These are phyloP conservation scores for Cercospora citrullina DNA, from an alignment of 2,329 filamentous ascomycete genomes.

Conservation along the genomic window DNA sequence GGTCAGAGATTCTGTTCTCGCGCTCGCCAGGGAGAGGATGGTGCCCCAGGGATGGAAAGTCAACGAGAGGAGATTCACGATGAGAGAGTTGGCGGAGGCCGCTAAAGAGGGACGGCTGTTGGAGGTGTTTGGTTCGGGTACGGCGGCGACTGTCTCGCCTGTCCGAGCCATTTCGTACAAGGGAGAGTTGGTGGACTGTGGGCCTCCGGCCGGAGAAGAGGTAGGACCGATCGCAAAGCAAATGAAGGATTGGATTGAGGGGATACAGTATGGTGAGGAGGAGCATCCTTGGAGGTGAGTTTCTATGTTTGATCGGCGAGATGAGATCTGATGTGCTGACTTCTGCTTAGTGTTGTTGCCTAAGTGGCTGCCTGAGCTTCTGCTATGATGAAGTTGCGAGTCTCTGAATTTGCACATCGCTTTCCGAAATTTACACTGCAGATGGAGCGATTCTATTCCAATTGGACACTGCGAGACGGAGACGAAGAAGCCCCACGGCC, in stretches of 20 bases:
- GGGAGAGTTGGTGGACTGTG: conserved; percentile 74
- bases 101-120: conserved; percentile 80
- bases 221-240: conserved; percentile 79
- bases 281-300: conserved; percentile 78
- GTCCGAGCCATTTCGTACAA: conserved; percentile 88
- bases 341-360: conserved; percentile 4
- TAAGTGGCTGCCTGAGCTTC: not conserved
- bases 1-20: conserved; percentile 86
- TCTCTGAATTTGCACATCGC: not conserved
- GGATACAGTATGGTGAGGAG: conserved; percentile 91
- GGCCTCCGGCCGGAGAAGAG: conserved; percentile 73
- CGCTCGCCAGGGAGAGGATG: conserved; percentile 79
- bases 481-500: not conserved
- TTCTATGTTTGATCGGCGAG: not conserved
- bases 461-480: not conserved
- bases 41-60: conserved; percentile 84
- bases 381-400: not conserved
- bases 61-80: conserved; percentile 86
- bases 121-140: conserved; percentile 92
- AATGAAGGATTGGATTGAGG: conserved; percentile 97
- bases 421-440: not conserved
- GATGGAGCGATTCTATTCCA: not conserved
- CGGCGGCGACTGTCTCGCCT: conserved; percentile 89
- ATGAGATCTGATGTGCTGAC: not conserved
- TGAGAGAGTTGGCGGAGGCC: conserved; percentile 80